Percentiles rank a stretch among this genome's conserved stretches.
phyloP scores from a whole-genome alignment of 2,329 filamentous ascomycete species.

The Penicillium sp. region DNA sequence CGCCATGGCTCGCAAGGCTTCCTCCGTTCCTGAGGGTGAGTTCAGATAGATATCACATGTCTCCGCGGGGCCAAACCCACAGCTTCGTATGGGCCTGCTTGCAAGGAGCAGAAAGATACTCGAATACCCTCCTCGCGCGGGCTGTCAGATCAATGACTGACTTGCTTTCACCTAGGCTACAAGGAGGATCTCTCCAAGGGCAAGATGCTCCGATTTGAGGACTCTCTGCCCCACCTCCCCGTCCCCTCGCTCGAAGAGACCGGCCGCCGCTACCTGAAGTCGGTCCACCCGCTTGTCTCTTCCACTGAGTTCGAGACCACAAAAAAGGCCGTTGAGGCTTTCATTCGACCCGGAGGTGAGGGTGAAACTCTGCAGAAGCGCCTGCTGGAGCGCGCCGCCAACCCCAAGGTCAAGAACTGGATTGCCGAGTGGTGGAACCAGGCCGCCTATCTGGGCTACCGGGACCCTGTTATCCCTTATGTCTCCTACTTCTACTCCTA shows the following conservation, averaged over 20 bases:
- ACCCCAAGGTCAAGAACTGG: conserved; percentile 89
- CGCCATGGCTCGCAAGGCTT: conserved; percentile 49
- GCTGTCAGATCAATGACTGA: background rate
- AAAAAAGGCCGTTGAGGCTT: conserved; percentile 83
- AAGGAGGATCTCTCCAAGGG: conserved; percentile 67
- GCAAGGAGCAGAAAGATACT: background rate
- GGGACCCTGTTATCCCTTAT: conserved; percentile 94
- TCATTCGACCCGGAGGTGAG: conserved; percentile 82
- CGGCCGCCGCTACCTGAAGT: conserved; percentile 67
- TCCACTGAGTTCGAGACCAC: conserved; percentile 63
- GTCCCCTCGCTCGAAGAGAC: conserved; percentile 69
- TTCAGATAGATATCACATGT: conserved; percentile 25
- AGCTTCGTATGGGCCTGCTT: background rate
- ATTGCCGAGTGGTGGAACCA: conserved; percentile 99
- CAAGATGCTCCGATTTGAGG: conserved; percentile 68
- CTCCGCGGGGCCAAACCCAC: conserved; percentile 2
- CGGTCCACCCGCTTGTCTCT: conserved; percentile 66
- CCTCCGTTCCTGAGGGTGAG: conserved; percentile 52
- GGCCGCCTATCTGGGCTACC: conserved; percentile 86
- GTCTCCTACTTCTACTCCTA: conserved; percentile 99
- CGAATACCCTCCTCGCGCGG: background rate
- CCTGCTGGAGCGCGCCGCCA: conserved; percentile 75
- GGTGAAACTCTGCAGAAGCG: conserved; percentile 87
- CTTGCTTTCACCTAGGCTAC: conserved; percentile 56
- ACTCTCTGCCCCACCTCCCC: conserved; percentile 65